Conservation (phyloP, 192 early-diverging fungal genomes). For the Podila clonocystis region DNA sequence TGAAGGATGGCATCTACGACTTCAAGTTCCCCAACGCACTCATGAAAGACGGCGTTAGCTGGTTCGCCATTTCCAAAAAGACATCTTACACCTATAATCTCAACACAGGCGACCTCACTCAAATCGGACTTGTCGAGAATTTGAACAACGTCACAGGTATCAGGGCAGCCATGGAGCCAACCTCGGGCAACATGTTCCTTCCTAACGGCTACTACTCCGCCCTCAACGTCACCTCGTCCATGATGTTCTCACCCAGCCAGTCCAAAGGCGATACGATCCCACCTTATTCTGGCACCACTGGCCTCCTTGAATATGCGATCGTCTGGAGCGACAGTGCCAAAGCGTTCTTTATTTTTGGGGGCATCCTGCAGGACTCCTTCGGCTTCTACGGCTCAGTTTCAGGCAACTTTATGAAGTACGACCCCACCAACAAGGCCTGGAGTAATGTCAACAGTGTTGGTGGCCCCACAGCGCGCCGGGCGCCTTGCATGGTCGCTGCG, state of each 20-base stretch:
- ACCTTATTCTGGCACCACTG: background rate
- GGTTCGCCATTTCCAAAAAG: background rate
- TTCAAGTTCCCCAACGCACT: background rate
- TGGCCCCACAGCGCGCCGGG: background rate
- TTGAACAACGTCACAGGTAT: background rate
- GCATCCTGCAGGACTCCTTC: background rate
- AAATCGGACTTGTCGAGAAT: background rate
- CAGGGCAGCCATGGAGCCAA: background rate
- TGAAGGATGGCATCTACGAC: background rate
- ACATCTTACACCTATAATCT: background rate
- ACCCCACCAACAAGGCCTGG: no score
- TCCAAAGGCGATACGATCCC: background rate
- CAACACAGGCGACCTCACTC: background rate
- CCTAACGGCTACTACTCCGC: background rate
- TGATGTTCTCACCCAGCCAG: background rate
- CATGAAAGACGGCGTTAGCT: background rate
- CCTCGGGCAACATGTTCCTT: background rate
- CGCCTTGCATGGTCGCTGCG: background rate
- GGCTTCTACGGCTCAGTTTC: background rate
- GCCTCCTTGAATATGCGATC: background rate
- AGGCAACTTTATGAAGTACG: no score
- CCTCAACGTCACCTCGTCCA: background rate
- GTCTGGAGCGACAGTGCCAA: background rate
- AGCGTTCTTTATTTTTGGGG: background rate
- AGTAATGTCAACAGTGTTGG: no score